phyloP scores from a whole-genome alignment of 1,139 yeast genomes.

The Candida pseudoviswanathii region DNA sequence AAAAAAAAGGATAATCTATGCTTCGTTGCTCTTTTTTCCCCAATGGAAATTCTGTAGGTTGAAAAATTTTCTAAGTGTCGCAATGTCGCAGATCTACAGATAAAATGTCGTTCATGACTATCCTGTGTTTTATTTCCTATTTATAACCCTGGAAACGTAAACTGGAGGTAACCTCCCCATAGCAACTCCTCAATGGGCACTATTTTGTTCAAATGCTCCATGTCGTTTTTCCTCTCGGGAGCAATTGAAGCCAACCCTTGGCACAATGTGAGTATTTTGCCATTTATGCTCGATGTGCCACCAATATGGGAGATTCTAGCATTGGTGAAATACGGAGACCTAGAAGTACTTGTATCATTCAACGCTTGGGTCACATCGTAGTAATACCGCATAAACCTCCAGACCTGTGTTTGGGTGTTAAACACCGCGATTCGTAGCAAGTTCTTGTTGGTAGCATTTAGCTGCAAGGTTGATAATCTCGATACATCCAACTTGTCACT shows the following conservation, averaged over 20 bases:
- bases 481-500: conserved; percentile 42
- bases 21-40: conserved; percentile 1
- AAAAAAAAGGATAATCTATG: conserved; percentile 6
- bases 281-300: conserved; percentile 37
- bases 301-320: conserved; percentile 35
- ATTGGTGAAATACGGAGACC: conserved; percentile 27
- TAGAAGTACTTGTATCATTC: conserved; percentile 25
- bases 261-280: conserved; percentile 38
- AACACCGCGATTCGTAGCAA: conserved; percentile 38
- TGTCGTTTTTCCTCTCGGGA: conserved; percentile 34
- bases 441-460: conserved; percentile 31
- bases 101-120: not conserved
- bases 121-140: not conserved
- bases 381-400: conserved; percentile 42
- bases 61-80: conserved; percentile 7
- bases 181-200: conserved; percentile 27
- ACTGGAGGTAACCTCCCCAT: conserved; percentile 41
- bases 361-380: conserved; percentile 33
- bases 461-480: conserved; percentile 32
- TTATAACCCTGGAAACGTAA: conserved; percentile 39
- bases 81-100: not conserved
- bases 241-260: conserved; percentile 40
- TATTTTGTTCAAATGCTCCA: conserved; percentile 21
- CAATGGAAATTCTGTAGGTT: conserved; percentile 3
- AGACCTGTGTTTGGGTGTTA: conserved; percentile 45